Conservation (phyloP, 2,329 filamentous ascomycete species). For the Cladosporium halotolerans region DNA sequence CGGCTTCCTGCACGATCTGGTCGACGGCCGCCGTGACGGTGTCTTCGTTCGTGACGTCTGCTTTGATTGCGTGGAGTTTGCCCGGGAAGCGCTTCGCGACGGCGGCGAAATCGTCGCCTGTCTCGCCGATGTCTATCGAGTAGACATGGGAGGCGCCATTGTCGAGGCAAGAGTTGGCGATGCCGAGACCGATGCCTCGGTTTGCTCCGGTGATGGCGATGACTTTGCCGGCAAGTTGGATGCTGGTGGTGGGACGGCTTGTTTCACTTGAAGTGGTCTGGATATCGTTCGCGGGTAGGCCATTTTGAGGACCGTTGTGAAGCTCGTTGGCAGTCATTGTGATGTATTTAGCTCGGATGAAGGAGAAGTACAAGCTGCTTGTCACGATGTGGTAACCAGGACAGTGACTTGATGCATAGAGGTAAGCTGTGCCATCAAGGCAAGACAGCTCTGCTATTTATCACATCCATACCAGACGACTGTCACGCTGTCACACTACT, state of each 20-base stretch:
- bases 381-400: too few relatives aligned
- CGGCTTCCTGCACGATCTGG: slow-evolving; percentile 21
- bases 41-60: slow-evolving; percentile 39
- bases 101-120: slow-evolving; percentile 24
- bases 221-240: slow-evolving; percentile 59
- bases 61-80: slow-evolving; percentile 33
- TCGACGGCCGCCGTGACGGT: slow-evolving; percentile 19
- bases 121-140: slow-evolving; percentile 28
- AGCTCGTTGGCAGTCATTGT: slow-evolving; percentile 5
- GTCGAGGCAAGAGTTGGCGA: slow-evolving; percentile 28
- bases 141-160: slow-evolving; percentile 25
- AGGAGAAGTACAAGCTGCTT: too few relatives aligned
- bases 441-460: too few relatives aligned
- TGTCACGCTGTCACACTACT: too few relatives aligned
- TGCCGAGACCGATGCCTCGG: slow-evolving; percentile 64
- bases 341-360: too few relatives aligned
- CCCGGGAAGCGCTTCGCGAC: slow-evolving; percentile 22
- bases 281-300: background rate
- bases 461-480: too few relatives aligned
- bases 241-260: background rate
- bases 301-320: background rate
- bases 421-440: too few relatives aligned
- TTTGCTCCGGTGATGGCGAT: slow-evolving; percentile 82
- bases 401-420: too few relatives aligned
- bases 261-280: background rate